phyloP scores from a whole-genome alignment of 768 basidiomycete genomes.

The Lanmaoa rubissima region DNA sequence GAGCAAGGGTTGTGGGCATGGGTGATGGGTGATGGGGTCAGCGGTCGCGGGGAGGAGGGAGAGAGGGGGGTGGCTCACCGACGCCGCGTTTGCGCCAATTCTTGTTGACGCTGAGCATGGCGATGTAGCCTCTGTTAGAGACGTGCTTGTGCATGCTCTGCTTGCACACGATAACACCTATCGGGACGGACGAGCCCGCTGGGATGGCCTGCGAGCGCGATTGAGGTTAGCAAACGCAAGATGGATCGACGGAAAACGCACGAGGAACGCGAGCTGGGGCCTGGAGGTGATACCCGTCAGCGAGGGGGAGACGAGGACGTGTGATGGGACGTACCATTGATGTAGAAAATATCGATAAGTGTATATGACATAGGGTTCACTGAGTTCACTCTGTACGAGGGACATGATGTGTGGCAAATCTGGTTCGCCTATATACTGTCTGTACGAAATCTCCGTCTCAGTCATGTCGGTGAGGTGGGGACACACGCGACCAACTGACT shows the following conservation, averaged over 20 bases:
- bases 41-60: background rate
- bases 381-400: constrained; percentile 87
- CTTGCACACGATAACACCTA: constrained; percentile 97
- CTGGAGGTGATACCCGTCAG: constrained; percentile 38
- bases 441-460: constrained; percentile 50
- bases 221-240: background rate
- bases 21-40: background rate
- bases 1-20: constrained; percentile 3
- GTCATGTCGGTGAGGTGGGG: constrained; percentile 5
- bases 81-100: constrained; percentile 88
- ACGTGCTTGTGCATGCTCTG: constrained; percentile 81
- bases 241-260: constrained; percentile 20
- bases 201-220: constrained; percentile 24
- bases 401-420: constrained; percentile 83
- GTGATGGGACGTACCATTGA: constrained; percentile 69
- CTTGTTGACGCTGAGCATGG: constrained; percentile 91
- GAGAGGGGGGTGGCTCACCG: constrained; percentile 50
- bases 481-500: too few species aligned
- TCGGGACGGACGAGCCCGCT: constrained; percentile 46
- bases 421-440: constrained; percentile 71
- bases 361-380: constrained; percentile 94
- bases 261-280: constrained; percentile 88
- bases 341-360: constrained; percentile 96
- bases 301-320: background rate
- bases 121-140: constrained; percentile 91